phyloP scores from a whole-genome alignment of 805 yeast genomes.

The Saturnispora zaruensis region DNA sequence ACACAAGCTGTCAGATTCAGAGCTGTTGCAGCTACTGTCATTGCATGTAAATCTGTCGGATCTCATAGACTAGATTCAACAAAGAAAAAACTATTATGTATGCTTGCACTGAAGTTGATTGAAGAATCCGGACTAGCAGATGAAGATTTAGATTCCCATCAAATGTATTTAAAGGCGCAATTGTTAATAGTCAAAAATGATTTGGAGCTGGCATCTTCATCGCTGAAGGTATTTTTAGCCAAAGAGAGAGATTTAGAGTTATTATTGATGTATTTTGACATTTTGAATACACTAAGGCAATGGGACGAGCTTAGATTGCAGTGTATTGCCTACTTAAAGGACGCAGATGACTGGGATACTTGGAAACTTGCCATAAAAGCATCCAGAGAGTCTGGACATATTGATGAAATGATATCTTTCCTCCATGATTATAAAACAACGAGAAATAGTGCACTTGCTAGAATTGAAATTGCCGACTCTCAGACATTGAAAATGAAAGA shows the following conservation, averaged over 20 bases:
- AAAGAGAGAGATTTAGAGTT: conserved; percentile 53
- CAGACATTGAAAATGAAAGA: conserved; percentile 7
- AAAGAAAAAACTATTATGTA: conserved; percentile 46
- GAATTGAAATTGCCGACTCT: conserved; percentile 31
- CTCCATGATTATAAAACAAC: conserved; percentile 31
- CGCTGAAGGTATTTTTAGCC: conserved; percentile 27
- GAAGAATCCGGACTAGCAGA: conserved; percentile 27
- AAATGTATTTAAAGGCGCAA: conserved; percentile 49
- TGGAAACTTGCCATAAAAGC: conserved; percentile 54
- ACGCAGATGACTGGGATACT: conserved; percentile 67
- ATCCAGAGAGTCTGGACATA: conserved; percentile 28
- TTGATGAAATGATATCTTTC: conserved; percentile 27
- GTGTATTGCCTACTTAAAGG: conserved; percentile 35
- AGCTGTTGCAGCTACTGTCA: conserved; percentile 48
- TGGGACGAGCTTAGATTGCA: conserved; percentile 38
- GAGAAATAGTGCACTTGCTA: conserved; percentile 51
- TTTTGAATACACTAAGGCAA: conserved; percentile 33
- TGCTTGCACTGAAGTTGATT: conserved; percentile 51
- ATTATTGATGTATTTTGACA: conserved; percentile 43
- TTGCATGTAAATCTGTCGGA: conserved; percentile 30
- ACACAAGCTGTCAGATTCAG: conserved; percentile 37
- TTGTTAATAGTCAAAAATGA: conserved; percentile 35
- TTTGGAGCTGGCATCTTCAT: conserved; percentile 28
- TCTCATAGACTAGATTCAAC: conserved; percentile 30
- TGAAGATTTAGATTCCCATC: conserved; percentile 55